Base-by-base conservation (phyloP, 163 green algal genomes). In the Chloromonas sp. region DNA sequence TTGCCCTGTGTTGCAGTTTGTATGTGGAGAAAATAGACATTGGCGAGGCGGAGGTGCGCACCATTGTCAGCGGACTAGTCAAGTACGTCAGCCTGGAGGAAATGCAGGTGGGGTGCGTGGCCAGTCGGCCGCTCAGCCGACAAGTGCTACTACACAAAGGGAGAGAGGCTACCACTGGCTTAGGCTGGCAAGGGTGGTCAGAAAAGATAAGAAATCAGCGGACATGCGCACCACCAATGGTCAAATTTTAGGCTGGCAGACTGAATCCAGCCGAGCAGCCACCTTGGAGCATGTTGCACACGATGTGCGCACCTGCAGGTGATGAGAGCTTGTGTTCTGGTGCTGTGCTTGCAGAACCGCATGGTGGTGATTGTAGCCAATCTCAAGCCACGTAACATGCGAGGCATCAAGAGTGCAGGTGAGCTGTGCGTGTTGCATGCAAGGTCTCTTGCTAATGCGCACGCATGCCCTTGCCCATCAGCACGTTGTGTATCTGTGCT, bases 321-420 rank as follows among this genome's bases (percentile, higher is more conserved):
- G 36, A 36, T 36, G 36, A 36, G 36, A 36, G 36, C 36, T 36
- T 36, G 36, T 36, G 36, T 36, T 36, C 36, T 36, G 36, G 36
- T 36, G 36, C 36, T 36, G 36, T 36, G 36, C 36, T 36, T 36
- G 36, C 85, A 92, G 90, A 83, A 83, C 58, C 87, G 89, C 71
- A 77, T 85, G 60, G 92, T 94, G 14, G 84, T 98, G 0, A 93
- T 98, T 0, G 89, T 99, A 58, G 95, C 93, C 89, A 99, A 99
- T 88, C 88, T 99, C 1, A 99, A 99, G 91, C 87, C 91, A 0
- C 85, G 88, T 70, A 93, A 92, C 85, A 93, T 93, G 90, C 84
- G 90, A 1, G 90, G 90, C 60, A 91, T 99, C 89, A 98, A 97
- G 88, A 82, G 78, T 66, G n/a, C 58, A 57, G 77, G 66, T 74